Percentiles rank a stretch among this genome's conserved stretches.
phyloP scores from a whole-genome alignment of 225 moss, liverwort and hornwort species.

The Sphagnum tenellum region DNA sequence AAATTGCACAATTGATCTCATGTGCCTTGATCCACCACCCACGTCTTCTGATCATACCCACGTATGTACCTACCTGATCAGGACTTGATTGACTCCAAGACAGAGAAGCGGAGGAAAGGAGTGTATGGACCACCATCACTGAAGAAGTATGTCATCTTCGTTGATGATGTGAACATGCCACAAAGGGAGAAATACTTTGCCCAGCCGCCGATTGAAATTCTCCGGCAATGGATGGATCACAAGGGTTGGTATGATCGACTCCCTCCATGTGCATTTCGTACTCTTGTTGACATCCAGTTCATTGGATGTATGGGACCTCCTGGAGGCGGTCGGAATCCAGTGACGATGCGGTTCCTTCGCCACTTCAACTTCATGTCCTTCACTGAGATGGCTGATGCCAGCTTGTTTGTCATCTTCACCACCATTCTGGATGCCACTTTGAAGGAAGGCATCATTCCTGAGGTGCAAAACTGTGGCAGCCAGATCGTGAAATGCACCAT shows the following conservation, averaged over 20 bases:
- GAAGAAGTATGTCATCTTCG: conserved; percentile 86
- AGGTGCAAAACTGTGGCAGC: conserved; percentile 46
- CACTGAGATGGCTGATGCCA: conserved; percentile 69
- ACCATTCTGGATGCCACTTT: conserved; percentile 77
- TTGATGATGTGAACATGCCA: conserved; percentile 95
- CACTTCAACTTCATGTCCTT: conserved; percentile 82
- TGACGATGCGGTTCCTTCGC: conserved; percentile 73
- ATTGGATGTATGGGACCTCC: conserved; percentile 90
- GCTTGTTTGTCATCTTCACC: conserved; percentile 58
- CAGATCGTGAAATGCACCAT: conserved; percentile 63
- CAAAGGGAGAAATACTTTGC: conserved; percentile 89
- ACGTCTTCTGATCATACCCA: no score
- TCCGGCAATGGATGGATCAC: conserved; percentile 96
- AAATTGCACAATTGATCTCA: no score
- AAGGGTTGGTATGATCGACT: conserved; percentile 83
- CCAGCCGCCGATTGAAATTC: conserved; percentile 89
- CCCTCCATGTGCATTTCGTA: conserved; percentile 83
- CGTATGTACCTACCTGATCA: not conserved
- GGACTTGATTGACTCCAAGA: conserved; percentile 86
- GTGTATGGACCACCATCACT: conserved; percentile 71
- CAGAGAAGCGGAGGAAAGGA: conserved; percentile 69
- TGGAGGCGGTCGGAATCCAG: conserved; percentile 75
- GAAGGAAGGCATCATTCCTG: conserved; percentile 25
- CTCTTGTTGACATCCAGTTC: conserved; percentile 82
- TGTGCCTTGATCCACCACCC: no score